Evolutionary conservation across 805 yeast genomes (phyloP), one percentile per base, ranked within the genome.

Genomic region (Yamadazyma tumulicola): DNA sequence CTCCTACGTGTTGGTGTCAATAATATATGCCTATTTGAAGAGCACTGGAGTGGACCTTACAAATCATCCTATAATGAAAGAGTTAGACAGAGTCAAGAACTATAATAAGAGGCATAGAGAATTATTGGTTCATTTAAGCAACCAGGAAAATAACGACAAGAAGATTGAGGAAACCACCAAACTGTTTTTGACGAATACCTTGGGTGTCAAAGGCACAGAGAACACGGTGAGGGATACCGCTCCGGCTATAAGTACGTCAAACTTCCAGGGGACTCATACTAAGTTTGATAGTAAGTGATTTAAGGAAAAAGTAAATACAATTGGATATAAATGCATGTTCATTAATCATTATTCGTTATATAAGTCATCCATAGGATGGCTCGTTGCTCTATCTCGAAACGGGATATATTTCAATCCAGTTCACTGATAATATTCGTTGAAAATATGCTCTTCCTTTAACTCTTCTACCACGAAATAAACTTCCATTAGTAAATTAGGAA

Each of bases 401-500:
- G 29, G 29, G 13, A 9, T 9, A 26, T 26, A 8, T 26, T 26
- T n/a, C 29, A 9, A 8, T n/a, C 12, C n/a, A 24, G 19, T 20
- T 29, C 19, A 31, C 46, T 47, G 59, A 38, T 52, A 64, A 43
- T 55, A 67, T 27, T 61, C 67, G 26, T 47, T 46, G 40, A 85
- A 72, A 16, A 74, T 69, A 37, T 76, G 84, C 47, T 88, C 95
- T 16, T 75, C 70, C n/a, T 59, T 61, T 44, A 87, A 56, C 32
- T 67, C 65, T 37, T 67, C 67, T 19, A 83, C 79, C 43, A 85
- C 68, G 34, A 66, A 64, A 59, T 86, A 88, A 6, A 83, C 75
- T 47, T 77, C 81, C 79, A 91, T 75, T 48, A 93, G 59, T 47
- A 93, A 57, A 35, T 72, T 68, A 1, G 99, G 98, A 53, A 91